These are phyloP conservation scores for Pseudoneurospora amorphoporcata DNA, from an alignment of 495 filamentous ascomycete genomes.

Conservation along the genomic window DNA sequence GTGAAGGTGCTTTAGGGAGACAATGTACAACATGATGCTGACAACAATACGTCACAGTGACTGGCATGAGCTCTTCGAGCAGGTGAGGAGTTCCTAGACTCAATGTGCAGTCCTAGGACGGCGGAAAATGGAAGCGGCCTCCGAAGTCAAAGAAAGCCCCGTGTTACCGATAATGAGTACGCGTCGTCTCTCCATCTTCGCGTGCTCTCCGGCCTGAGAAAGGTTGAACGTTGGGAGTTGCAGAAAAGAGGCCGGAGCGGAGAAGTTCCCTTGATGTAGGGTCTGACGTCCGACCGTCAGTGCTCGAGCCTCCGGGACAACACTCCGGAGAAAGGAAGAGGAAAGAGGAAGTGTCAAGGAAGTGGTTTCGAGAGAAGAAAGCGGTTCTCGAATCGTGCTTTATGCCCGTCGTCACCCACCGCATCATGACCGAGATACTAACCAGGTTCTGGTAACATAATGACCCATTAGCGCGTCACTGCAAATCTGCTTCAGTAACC, in stretches of 20 bases:
- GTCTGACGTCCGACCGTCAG: neutral
- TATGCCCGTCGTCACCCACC: too few relatives aligned
- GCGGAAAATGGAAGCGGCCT: neutral
- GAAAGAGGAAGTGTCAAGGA: too few relatives aligned
- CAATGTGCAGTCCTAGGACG: neutral
- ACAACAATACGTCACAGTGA: neutral
- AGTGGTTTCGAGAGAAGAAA: too few relatives aligned
- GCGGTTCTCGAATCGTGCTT: too few relatives aligned
- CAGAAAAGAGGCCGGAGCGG: neutral
- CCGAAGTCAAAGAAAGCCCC: too few relatives aligned
- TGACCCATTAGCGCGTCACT: too few relatives aligned
- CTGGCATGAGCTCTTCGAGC: neutral
- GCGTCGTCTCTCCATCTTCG: neutral
- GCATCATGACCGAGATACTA: too few relatives aligned
- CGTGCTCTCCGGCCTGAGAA: neutral
- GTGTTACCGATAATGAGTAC: too few relatives aligned
- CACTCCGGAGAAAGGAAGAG: neutral
- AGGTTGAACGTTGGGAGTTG: neutral
- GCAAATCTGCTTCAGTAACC: too few relatives aligned
- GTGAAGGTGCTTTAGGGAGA: neutral
- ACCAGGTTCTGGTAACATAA: too few relatives aligned
- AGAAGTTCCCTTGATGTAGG: neutral
- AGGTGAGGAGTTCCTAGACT: too few relatives aligned
- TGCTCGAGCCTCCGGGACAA: neutral
- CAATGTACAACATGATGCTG: neutral